These are phyloP conservation scores for Monascus purpureus DNA, from an alignment of 495 filamentous ascomycete genomes.

Conservation along the genomic window DNA sequence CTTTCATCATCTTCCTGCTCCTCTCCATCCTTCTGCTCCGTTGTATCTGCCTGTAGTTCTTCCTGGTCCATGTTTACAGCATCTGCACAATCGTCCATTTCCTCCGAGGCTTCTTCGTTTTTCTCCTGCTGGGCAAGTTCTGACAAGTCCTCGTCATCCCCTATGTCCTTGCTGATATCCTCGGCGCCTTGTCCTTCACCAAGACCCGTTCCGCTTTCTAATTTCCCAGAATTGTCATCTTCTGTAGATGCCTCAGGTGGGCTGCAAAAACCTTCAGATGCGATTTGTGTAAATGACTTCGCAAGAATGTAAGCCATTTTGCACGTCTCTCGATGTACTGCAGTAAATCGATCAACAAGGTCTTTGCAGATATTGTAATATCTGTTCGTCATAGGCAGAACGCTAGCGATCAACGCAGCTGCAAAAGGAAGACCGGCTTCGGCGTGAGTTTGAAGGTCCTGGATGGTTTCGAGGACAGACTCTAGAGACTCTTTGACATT, in stretches of 20 bases:
- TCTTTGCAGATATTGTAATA: constrained; percentile 48
- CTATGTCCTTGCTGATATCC: constrained; percentile 94
- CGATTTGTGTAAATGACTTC: constrained; percentile 60
- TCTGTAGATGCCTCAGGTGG: constrained; percentile 65
- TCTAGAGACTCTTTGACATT: constrained; percentile 41
- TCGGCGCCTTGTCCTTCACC: constrained; percentile 90
- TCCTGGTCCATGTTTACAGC: constrained; percentile 93
- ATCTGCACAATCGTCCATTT: constrained; percentile 56
- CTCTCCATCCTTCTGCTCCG: constrained; percentile 48
- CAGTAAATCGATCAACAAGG: constrained; percentile 34
- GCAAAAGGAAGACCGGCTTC: constrained; percentile 28
- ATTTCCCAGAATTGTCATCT: constrained; percentile 51
- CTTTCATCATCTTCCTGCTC: constrained; percentile 50
- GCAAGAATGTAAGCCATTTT: constrained; percentile 61
- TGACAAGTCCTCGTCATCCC: constrained; percentile 81
- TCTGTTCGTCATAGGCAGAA: constrained; percentile 61
- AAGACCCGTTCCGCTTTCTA: constrained; percentile 91
- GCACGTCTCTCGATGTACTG: constrained; percentile 52
- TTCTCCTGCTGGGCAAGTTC: constrained; percentile 76
- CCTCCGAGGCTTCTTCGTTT: constrained; percentile 45
- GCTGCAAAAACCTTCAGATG: constrained; percentile 77
- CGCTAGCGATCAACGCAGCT: constrained; percentile 46
- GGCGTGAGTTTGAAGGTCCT: constrained; percentile 32
- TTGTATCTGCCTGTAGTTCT: constrained; percentile 44
- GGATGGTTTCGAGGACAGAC: constrained; percentile 33